Evolutionary conservation across 306 rosid genomes (phyloP).

Genomic region (Fagus crenata): DNA sequence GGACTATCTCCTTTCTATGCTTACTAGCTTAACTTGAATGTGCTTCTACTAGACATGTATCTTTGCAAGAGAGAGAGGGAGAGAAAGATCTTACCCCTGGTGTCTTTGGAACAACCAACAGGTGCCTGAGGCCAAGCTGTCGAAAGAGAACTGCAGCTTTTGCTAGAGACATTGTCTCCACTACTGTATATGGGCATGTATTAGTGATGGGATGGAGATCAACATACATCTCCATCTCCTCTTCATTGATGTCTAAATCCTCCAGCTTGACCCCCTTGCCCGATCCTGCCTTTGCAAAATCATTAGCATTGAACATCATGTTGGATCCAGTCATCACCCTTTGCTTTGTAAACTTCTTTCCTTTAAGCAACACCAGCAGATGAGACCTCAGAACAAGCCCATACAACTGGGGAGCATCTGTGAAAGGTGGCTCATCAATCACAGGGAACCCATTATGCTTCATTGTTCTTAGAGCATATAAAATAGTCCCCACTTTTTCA

Average conservation of each 20-base stretch:
- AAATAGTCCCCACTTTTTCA: slow-evolving; percentile 66
- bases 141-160: slow-evolving; percentile 74
- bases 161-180: slow-evolving; percentile 70
- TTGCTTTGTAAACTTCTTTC: slow-evolving; percentile 44
- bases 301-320: slow-evolving; percentile 48
- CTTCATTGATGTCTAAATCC: slow-evolving; percentile 53
- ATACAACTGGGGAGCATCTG: slow-evolving; percentile 54
- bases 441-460: slow-evolving; percentile 77
- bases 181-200: slow-evolving; percentile 60
- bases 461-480: slow-evolving; percentile 48
- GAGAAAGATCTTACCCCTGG: slow-evolving; percentile 46
- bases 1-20: neutral
- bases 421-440: slow-evolving; percentile 68
- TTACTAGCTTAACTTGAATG: neutral
- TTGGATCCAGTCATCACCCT: slow-evolving; percentile 33
- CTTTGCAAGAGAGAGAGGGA: neutral
- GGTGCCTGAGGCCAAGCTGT: slow-evolving; percentile 68
- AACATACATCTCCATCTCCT: slow-evolving; percentile 71
- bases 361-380: slow-evolving; percentile 65
- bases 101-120: slow-evolving; percentile 65
- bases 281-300: slow-evolving; percentile 74
- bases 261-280: slow-evolving; percentile 65
- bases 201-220: slow-evolving; percentile 74
- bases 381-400: slow-evolving; percentile 82
- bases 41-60: neutral